Percentiles rank a stretch among this genome's conserved stretches.
Conservation (phyloP, 768 basidiomycete species). For the Calocera viscosa region DNA sequence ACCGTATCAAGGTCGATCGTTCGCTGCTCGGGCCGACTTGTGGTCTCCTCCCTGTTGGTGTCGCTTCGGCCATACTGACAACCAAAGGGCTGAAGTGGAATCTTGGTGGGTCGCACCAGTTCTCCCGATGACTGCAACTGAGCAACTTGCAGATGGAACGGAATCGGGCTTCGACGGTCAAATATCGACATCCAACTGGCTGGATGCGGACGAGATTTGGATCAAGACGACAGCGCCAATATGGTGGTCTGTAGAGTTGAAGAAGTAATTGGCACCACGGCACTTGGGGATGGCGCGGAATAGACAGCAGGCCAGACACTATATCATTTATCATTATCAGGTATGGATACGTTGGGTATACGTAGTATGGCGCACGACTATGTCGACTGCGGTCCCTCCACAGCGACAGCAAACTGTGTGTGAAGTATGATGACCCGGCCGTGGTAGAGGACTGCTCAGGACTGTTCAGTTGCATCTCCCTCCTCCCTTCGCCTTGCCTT, state of each 20-base stretch:
- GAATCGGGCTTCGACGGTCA: conserved; percentile 72
- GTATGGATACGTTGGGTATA: not conserved
- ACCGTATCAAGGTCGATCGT: conserved; percentile 65
- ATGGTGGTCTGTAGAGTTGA: conserved; percentile 80
- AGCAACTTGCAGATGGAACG: conserved; percentile 35
- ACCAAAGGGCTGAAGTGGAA: conserved; percentile 86
- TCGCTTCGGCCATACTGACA: conserved; percentile 60
- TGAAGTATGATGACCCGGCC: too few relatives aligned
- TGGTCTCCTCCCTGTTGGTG: conserved; percentile 84
- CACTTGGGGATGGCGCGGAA: too few relatives aligned
- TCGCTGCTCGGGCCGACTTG: conserved; percentile 70
- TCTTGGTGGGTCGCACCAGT: conserved; percentile 41
- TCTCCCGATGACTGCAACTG: not conserved
- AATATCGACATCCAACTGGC: conserved; percentile 83
- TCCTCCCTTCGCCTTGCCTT: conserved; percentile 29
- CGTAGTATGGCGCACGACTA: not conserved
- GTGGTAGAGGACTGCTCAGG: not conserved
- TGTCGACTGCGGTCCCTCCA: too few relatives aligned
- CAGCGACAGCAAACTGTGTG: too few relatives aligned
- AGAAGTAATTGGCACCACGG: not conserved
- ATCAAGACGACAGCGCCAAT: conserved; percentile 72
- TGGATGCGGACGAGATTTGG: conserved; percentile 48
- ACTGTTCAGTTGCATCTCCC: not conserved
- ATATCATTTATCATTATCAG: not conserved
- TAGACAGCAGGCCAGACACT: not conserved